These are phyloP conservation scores for Beta lomatogona DNA, from an alignment of 179 eudicot species.

Conservation along the genomic window DNA sequence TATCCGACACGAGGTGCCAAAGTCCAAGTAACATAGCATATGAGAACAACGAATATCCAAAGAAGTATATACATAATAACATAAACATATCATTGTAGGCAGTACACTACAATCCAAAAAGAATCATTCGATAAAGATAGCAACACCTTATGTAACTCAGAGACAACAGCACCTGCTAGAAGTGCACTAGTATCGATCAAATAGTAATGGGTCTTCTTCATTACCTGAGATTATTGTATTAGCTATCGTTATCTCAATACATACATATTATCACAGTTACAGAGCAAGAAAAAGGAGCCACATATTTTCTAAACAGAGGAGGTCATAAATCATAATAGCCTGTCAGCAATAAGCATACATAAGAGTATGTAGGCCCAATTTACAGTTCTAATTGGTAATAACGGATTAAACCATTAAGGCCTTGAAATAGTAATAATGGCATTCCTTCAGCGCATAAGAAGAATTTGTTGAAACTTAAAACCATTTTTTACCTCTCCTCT, in stretches of 20 bases:
- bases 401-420: not conserved
- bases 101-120: not conserved
- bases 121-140: not conserved
- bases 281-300: not conserved
- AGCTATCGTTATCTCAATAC: slow-evolving; percentile 10
- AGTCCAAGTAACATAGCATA: too few species aligned
- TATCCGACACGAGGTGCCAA: too few species aligned
- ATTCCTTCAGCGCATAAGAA: not conserved
- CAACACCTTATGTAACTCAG: slow-evolving; percentile 88
- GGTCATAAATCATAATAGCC: not conserved
- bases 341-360: not conserved
- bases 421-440: not conserved
- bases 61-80: not conserved
- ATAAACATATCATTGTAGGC: not conserved
- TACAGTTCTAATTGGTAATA: not conserved
- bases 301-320: not conserved
- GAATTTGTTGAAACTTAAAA: not conserved
- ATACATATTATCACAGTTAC: not conserved
- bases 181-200: slow-evolving; percentile 85
- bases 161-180: slow-evolving; percentile 94
- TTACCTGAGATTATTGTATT: slow-evolving; percentile 62
- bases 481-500: not conserved
- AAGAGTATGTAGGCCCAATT: not conserved
- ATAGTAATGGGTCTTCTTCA: slow-evolving; percentile 98
- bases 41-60: slow-evolving; percentile 10